These are phyloP conservation scores for Dactylellina leptospora DNA, from an alignment of 2,329 filamentous ascomycete species.

Conservation along the genomic window DNA sequence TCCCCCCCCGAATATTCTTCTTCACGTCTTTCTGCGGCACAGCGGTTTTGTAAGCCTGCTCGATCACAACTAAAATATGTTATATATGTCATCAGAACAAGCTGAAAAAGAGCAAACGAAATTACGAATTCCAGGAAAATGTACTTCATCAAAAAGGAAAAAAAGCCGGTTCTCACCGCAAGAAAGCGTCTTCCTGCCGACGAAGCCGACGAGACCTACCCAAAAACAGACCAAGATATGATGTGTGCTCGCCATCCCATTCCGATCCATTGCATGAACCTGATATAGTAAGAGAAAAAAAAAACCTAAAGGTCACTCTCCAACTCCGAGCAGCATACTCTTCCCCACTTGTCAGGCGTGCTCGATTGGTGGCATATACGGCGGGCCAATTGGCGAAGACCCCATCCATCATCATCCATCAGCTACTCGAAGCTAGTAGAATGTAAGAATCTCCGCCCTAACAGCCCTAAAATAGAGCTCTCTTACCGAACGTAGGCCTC, in stretches of 20 bases:
- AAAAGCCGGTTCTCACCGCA: neutral
- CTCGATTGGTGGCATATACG: slow-evolving; percentile 8
- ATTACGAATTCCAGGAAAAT: too few relatives aligned
- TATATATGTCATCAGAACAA: too few relatives aligned
- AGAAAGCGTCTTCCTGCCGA: slow-evolving; percentile 7
- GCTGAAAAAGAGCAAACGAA: too few relatives aligned
- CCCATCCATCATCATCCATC: too few relatives aligned
- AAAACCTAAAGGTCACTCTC: too few relatives aligned
- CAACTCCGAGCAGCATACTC: too few relatives aligned
- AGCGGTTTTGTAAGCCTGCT: too few relatives aligned
- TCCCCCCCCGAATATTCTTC: too few relatives aligned
- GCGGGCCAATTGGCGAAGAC: slow-evolving; percentile 51
- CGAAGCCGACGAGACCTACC: slow-evolving; percentile 24
- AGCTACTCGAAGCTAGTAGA: neutral
- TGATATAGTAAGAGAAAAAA: neutral
- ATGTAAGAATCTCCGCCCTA: neutral
- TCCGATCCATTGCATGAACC: slow-evolving; percentile 43
- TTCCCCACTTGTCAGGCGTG: slow-evolving; percentile 30
- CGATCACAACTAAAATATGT: too few relatives aligned
- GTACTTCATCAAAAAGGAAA: neutral
- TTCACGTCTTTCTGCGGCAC: too few relatives aligned
- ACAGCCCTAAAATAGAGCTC: slow-evolving; percentile 53
- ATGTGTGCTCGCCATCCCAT: slow-evolving; percentile 4
- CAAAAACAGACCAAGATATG: slow-evolving; percentile 25
- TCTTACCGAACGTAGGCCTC: slow-evolving; percentile 39